phyloP scores from a whole-genome alignment of 2,329 filamentous ascomycete genomes.

The Hypoxylon sp. region DNA sequence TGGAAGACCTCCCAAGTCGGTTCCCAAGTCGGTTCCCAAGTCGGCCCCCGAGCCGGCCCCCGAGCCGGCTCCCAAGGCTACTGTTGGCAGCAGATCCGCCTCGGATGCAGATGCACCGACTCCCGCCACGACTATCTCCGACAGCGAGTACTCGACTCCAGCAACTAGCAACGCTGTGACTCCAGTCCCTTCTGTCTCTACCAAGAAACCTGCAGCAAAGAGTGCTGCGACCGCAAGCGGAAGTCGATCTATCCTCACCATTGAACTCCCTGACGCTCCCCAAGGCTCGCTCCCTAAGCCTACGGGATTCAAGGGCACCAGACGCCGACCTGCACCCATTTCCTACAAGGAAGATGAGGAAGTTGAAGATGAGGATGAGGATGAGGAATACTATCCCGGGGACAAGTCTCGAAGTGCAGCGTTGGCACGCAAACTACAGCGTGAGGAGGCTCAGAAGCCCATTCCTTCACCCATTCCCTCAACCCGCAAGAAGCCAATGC shows the following conservation, averaged over 20 bases:
- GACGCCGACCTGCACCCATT: constrained; percentile 36
- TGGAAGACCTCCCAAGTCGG: constrained; percentile 43
- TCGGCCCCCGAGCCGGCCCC: too few relatives aligned
- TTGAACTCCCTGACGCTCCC: constrained; percentile 49
- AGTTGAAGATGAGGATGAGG: constrained; percentile 40
- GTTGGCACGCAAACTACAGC: constrained; percentile 35
- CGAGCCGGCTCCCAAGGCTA: too few relatives aligned
- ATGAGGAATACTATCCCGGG: constrained; percentile 39
- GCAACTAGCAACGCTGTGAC: constrained; percentile 54
- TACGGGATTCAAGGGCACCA: constrained; percentile 26
- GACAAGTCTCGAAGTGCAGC: constrained; percentile 35
- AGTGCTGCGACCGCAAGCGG: constrained; percentile 18
- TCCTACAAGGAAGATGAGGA: constrained; percentile 45
- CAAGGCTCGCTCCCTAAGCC: constrained; percentile 53
- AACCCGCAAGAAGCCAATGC: constrained; percentile 5
- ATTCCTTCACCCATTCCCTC: constrained; percentile 9
- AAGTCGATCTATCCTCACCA: constrained; percentile 36
- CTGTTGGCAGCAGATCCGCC: constrained; percentile 41
- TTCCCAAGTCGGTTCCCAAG: too few relatives aligned
- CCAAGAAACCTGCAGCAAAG: constrained; percentile 15
- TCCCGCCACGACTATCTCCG: constrained; percentile 40
- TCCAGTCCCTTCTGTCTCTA: constrained; percentile 44
- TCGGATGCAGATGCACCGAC: constrained; percentile 50
- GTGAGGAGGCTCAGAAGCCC: constrained; percentile 39
- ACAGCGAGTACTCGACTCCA: constrained; percentile 53